Base-by-base conservation (phyloP, 2,329 filamentous ascomycete species). In the Cadophora gregata region DNA sequence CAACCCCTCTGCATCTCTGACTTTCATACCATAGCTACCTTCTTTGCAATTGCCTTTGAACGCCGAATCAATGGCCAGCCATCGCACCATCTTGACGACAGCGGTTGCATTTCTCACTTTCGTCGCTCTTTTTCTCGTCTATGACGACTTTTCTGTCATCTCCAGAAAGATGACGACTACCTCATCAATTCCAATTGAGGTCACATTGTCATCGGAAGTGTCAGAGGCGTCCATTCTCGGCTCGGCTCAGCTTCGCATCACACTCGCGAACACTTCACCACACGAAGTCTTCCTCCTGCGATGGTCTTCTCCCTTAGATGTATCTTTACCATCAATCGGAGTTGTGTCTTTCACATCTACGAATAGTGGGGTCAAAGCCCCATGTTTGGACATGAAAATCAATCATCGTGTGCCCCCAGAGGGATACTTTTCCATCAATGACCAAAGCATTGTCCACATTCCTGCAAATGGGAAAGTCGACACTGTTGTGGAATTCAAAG, bases 301-400 rank as follows among this genome's bases (percentile, higher is more conserved):
- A 67, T 81, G 79, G 79, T 75, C 73, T 3, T 78, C 73, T 5
- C 79, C 78, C 0, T 71, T 81, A 3, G 80, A 80, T 60, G 67
- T 72, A 7, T 70, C 68, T 7, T 78, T 78, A 6, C 61, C 78
- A 3, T 63, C 75, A 0, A 67, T 77, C 51, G 74, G 76, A 12
- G 73, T 69, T 10, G 76, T 80, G 61, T 75, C 76, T 42, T 74
- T 80, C 51, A 73, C 73, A 21, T 72, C 71, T 3, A 55, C 59
- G 3, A 47, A 31, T 12, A 68, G 63, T 0, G 65, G 66, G 12
- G 29, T 58, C 10, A 8, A 48, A n/a, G 71, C 71, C 1, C 66
- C 67, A 36, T 69, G 69, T 45, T n/a, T 72, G 14, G 59, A 68
- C 36, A 31, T 74, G 24, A 73, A 69, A 59, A 53, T 74, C 36